Conservation (phyloP, 1,284 basidiomycete species). For the Cystobasidium slooffiae region DNA sequence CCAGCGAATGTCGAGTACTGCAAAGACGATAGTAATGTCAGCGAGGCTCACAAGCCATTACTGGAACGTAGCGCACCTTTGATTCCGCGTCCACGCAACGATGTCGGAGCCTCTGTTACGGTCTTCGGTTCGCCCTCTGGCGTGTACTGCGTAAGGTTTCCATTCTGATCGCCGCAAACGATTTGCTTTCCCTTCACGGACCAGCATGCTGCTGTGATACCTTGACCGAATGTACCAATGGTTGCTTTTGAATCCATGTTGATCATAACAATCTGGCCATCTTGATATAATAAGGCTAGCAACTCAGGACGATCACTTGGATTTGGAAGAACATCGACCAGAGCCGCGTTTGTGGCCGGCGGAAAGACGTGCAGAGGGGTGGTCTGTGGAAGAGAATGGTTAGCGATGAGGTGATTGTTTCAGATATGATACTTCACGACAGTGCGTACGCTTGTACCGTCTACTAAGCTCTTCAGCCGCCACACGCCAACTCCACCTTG, state of each 20-base stretch:
- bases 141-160: constrained; percentile 61
- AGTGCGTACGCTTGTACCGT: constrained; percentile 43
- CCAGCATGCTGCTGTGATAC: constrained; percentile 59
- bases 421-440: not conserved
- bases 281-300: constrained; percentile 38
- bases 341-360: not conserved
- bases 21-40: not conserved
- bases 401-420: not conserved
- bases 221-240: constrained; percentile 30
- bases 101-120: constrained; percentile 57
- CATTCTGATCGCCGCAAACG: constrained; percentile 59
- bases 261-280: constrained; percentile 41
- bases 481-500: constrained; percentile 48
- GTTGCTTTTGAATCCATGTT: constrained; percentile 37
- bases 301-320: constrained; percentile 44
- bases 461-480: constrained; percentile 47
- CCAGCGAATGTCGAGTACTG: constrained; percentile 60
- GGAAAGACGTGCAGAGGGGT: constrained; percentile 31
- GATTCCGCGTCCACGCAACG: constrained; percentile 47
- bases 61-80: not conserved
- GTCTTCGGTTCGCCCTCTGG: constrained; percentile 62
- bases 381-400: constrained; percentile 5
- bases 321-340: constrained; percentile 43
- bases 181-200: constrained; percentile 65
- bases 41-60: not conserved